Base-by-base conservation (phyloP, 768 basidiomycete genomes). In the Kwoniella dejecticola region DNA sequence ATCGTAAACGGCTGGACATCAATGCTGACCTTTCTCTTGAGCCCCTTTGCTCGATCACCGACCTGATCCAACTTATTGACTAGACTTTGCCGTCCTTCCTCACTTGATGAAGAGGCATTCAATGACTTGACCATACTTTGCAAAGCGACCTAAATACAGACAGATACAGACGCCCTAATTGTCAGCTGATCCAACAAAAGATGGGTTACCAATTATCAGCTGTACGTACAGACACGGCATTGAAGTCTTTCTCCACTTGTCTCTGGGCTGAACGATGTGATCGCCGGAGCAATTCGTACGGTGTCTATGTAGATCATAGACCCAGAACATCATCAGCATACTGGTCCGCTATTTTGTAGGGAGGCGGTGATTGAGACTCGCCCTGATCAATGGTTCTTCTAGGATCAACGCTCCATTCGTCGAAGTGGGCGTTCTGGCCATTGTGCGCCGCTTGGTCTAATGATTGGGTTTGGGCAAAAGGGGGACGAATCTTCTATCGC, bases 11-110 rank as follows among this genome's bases (percentile, higher is more conserved):
- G 33, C 15, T 7, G 33, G 33, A 7, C 33, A 36, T 36, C 15
- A 36, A 36, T n/a, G 47, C 81, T 42, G 47, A 91, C 94, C 87
- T 96, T 97, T 74, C 88, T 85, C 81, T 95, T 95, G 59, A 97
- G 82, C 54, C 83, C 85, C 78, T 89, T 59, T 4, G 69, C 54
- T 15, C 77, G 58, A 17, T 76, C 75, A 8, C 33, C 50, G 2
- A 63, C 63, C 23, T 61, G 65, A 62, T 70, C 69, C 3, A 78
- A 41, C 59, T 72, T 74, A 26, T 30, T 40, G 15, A 60, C 57
- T 23, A 56, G 27, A 2, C 44, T 36, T 7, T 56, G 53, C 29
- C 59, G 57, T 6, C 54, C 49, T 13, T 66, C 67, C 23, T 68
- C 66, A 5, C 59, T 40, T 6, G 53, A 36, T 21, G 58, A 56